These are phyloP conservation scores for Chaetomium tenue DNA, from an alignment of 495 filamentous ascomycete genomes.

Conservation along the genomic window DNA sequence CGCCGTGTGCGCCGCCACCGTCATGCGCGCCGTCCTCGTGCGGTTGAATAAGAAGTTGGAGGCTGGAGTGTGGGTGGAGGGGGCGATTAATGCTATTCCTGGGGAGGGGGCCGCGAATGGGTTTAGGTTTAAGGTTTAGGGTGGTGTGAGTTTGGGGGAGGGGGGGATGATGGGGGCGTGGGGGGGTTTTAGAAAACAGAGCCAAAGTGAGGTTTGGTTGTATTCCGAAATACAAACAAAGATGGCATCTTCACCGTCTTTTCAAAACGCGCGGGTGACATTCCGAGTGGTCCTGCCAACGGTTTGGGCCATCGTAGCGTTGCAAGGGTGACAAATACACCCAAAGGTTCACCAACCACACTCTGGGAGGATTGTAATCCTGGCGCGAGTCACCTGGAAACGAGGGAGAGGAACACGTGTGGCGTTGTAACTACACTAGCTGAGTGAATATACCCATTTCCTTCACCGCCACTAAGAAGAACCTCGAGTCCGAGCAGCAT, in stretches of 20 bases:
- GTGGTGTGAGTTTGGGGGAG: no score
- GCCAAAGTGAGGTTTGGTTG: no score
- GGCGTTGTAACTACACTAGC: no score
- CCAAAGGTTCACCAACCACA: background rate
- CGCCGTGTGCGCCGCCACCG: slow-evolving; percentile 63
- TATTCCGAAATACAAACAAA: background rate
- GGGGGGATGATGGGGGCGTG: background rate
- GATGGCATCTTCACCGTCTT: background rate
- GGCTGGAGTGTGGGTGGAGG: slow-evolving; percentile 47
- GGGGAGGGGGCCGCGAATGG: slow-evolving; percentile 57
- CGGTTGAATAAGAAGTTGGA: slow-evolving; percentile 72
- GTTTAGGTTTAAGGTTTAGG: slow-evolving; percentile 61
- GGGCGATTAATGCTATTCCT: slow-evolving; percentile 51
- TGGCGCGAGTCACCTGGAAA: no score
- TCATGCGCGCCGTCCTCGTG: slow-evolving; percentile 64
- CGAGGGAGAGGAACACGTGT: no score
- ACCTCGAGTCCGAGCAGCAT: no score
- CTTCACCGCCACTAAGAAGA: no score
- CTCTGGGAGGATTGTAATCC: background rate
- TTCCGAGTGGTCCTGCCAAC: background rate
- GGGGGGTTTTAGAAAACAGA: no score
- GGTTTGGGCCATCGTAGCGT: background rate
- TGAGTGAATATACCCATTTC: no score
- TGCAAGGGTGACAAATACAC: background rate
- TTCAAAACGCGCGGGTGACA: background rate